Percentiles rank a stretch among this genome's conserved stretches.
Evolutionary conservation across 1,284 basidiomycete species (phyloP).

Genomic region (Naganishia sp.): DNA sequence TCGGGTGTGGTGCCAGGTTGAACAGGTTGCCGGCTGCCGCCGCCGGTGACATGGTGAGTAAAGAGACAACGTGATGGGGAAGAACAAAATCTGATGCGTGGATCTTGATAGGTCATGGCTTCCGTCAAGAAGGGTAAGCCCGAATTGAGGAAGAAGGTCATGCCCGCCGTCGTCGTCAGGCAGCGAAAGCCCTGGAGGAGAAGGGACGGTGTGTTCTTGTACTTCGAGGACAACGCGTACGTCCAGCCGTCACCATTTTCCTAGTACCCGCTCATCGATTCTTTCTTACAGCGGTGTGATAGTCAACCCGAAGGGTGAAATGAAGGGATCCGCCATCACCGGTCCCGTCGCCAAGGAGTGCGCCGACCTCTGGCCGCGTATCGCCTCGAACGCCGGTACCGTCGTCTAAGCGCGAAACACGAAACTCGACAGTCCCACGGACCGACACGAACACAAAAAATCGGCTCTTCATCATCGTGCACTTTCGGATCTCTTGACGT

Average conservation of each 20-base stretch:
- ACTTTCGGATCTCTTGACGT: background rate
- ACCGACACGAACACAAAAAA: background rate
- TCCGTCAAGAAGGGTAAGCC: conserved; percentile 99
- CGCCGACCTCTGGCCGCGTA: conserved; percentile 99
- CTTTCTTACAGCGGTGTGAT: conserved; percentile 74
- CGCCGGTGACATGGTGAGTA: conserved; percentile 88
- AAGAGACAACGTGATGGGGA: background rate
- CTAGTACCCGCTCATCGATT: background rate
- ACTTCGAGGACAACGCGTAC: conserved; percentile 65
- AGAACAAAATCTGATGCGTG: background rate
- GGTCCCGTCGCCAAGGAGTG: conserved; percentile 66
- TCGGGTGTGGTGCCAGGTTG: conserved; percentile 88
- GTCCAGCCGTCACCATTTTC: background rate
- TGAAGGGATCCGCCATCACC: conserved; percentile 99
- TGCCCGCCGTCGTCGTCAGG: conserved; percentile 95
- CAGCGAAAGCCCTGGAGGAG: conserved; percentile 99
- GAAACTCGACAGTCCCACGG: no score
- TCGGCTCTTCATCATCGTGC: background rate
- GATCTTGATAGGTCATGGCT: conserved; percentile 65
- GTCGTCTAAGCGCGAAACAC: conserved; percentile 66
- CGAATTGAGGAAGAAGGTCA: conserved; percentile 98
- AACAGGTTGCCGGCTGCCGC: conserved; percentile 98
- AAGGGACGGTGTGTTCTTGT: conserved; percentile 97
- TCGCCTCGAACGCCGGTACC: conserved; percentile 95
- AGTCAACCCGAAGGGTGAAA: conserved; percentile 99